These are phyloP conservation scores for Beauveria brongniartii DNA, from an alignment of 2,329 filamentous ascomycete species.

Conservation along the genomic window DNA sequence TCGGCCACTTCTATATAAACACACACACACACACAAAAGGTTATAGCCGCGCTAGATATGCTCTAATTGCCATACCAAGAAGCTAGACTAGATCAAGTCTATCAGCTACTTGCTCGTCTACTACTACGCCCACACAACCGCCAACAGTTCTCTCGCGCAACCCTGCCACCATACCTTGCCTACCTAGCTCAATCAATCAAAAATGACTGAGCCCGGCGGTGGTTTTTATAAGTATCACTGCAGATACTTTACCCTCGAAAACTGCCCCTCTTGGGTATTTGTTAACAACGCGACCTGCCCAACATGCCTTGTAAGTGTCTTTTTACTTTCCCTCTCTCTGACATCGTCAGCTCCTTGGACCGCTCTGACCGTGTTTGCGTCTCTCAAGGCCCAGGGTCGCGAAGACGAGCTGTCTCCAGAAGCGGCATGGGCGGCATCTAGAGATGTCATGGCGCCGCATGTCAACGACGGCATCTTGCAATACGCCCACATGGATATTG, in stretches of 20 bases:
- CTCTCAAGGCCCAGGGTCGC: conserved; percentile 39
- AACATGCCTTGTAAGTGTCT: conserved; percentile 25
- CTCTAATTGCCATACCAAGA: neutral
- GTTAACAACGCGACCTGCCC: conserved; percentile 39
- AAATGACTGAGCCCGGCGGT: conserved; percentile 30
- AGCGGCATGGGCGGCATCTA: conserved; percentile 23
- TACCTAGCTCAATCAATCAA: neutral
- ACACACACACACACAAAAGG: too few relatives aligned
- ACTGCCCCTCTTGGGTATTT: rapidly evolving
- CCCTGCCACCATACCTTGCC: neutral
- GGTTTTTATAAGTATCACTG: conserved; percentile 47
- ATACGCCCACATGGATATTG: conserved; percentile 40
- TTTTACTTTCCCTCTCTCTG: neutral
- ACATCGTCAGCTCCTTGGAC: neutral
- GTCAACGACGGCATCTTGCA: conserved; percentile 37
- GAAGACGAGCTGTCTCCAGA: conserved; percentile 30
- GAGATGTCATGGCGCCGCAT: conserved; percentile 38
- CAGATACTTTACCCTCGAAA: conserved; percentile 31
- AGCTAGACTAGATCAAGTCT: neutral
- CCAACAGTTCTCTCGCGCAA: neutral
- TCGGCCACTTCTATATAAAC: neutral
- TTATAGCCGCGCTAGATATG: neutral
- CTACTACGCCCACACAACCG: neutral
- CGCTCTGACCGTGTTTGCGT: neutral
- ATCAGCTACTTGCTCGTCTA: neutral